Evolutionary conservation across 2,329 filamentous ascomycete species (phyloP), one percentile per base, ranked within the genome.

Genomic region (Colletotrichum gloeosporioides): DNA sequence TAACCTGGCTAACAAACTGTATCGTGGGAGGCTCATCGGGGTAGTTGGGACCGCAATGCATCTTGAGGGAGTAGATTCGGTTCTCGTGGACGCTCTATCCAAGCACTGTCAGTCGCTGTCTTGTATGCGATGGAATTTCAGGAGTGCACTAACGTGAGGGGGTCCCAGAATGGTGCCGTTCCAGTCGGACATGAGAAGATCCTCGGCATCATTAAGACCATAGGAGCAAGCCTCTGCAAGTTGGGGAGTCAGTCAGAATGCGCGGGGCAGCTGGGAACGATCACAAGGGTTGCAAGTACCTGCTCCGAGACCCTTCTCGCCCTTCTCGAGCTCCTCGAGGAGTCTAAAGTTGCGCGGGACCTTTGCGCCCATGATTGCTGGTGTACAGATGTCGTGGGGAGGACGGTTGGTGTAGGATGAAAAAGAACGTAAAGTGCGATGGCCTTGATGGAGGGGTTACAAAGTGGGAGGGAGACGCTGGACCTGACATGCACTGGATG

Each of bases 161-260:
- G 97, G 97, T 2, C 97, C 97, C 66, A 98, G 93, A 79, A 99
- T 99, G 18, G 97, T 99, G 82, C 96, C 97, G 83, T 98, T 98
- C 97, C 97, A 99, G 89, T 98, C 96, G 78, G 95, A 96, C 96
- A 99, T 98, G 86, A 97, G 92, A 79, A 98, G 91, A 83, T 99
- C 97, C 83, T 98, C 96, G 64, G 95, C 93, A 85, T 99, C 96
- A 79, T 96, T 95, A 73, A 99, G 92, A 81, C 97, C 97, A 82
- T 99, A 99, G 61, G 97, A 99, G 88, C 96, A 99, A 77, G 96
- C 96, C 88, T 99, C 97, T 97, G 80, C 73, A n/a, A 27, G 49
- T 7, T 5, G 16, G 44, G 69, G 73, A 64, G 73, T 65, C 76
- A 73, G 61, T 62, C 44, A 77, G 59, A 74, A 73, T 53, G 44